phyloP scores from a whole-genome alignment of 139 green algal genomes.

The Haematococcus lacustris region DNA sequence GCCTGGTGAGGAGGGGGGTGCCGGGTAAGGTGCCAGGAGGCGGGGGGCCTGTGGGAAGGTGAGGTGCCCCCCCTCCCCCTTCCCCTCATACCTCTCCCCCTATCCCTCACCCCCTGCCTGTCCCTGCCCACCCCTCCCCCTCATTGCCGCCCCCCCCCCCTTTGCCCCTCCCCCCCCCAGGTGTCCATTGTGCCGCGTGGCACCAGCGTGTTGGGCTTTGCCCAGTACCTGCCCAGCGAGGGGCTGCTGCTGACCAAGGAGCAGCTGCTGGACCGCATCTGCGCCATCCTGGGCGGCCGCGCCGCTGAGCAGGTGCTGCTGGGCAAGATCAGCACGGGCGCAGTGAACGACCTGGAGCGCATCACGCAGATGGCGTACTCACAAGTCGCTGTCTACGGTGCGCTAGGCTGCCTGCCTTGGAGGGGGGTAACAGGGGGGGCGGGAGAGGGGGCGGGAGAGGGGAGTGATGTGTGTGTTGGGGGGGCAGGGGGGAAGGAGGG shows the following conservation, averaged over 20 bases:
- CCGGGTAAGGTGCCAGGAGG: too few relatives aligned
- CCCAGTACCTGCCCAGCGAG: slow-evolving; percentile 98
- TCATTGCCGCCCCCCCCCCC: too few relatives aligned
- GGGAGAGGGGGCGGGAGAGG: neutral
- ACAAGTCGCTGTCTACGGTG: slow-evolving; percentile 38
- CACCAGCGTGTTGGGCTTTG: slow-evolving; percentile 91
- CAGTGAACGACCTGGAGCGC: slow-evolving; percentile 97
- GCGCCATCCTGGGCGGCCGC: slow-evolving; percentile 90
- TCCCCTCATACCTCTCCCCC: too few relatives aligned
- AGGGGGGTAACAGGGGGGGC: neutral
- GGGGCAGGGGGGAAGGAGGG: neutral
- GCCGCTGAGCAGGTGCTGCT: slow-evolving; percentile 95
- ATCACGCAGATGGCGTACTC: slow-evolving; percentile 96
- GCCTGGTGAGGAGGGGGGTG: too few relatives aligned
- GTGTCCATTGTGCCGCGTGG: slow-evolving; percentile 96
- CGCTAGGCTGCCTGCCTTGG: neutral
- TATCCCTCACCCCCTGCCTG: too few relatives aligned
- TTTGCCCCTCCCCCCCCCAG: too few relatives aligned
- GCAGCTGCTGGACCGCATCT: slow-evolving; percentile 87
- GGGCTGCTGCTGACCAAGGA: slow-evolving; percentile 93
- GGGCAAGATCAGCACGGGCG: slow-evolving; percentile 91
- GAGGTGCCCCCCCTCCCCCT: too few relatives aligned
- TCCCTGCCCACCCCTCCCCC: too few relatives aligned
- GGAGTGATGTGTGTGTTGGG: neutral
- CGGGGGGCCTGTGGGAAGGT: too few relatives aligned